phyloP scores from a whole-genome alignment of 495 filamentous ascomycete genomes.

The Neurospora sp. region DNA sequence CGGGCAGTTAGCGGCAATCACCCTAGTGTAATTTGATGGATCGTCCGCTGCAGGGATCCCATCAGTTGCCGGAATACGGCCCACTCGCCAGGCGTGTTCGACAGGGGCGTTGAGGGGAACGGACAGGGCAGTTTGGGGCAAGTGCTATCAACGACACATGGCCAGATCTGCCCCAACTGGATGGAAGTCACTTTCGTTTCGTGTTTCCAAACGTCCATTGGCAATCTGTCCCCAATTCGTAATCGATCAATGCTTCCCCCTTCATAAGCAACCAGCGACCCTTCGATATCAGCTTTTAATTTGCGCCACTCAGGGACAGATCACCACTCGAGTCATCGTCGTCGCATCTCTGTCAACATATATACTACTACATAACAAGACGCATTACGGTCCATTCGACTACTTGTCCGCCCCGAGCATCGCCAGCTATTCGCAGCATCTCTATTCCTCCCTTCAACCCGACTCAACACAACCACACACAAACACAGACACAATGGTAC shows the following conservation, averaged over 20 bases:
- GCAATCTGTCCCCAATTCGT: slow-evolving; percentile 23
- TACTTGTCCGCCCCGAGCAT: neutral
- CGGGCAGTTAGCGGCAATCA: neutral
- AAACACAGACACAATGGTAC: slow-evolving; percentile 17
- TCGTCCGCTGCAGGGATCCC: neutral
- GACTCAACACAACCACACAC: neutral
- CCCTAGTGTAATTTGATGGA: neutral
- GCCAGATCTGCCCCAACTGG: slow-evolving; percentile 11
- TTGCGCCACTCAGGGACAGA: neutral
- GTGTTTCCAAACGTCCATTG: neutral
- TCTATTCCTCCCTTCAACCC: neutral
- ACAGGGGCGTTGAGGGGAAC: neutral
- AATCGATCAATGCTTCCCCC: neutral
- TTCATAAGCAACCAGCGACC: neutral
- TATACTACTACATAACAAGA: neutral
- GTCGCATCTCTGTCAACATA: neutral
- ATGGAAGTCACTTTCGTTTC: neutral
- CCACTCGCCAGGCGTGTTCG: neutral
- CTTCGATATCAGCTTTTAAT: neutral
- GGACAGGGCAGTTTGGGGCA: neutral
- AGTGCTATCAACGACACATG: slow-evolving; percentile 13
- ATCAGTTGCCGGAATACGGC: neutral
- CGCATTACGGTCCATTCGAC: neutral
- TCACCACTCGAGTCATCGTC: neutral
- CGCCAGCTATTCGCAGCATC: neutral